Conservation (phyloP, 192 early-diverging fungal genomes). For the Coemansia biformis region DNA sequence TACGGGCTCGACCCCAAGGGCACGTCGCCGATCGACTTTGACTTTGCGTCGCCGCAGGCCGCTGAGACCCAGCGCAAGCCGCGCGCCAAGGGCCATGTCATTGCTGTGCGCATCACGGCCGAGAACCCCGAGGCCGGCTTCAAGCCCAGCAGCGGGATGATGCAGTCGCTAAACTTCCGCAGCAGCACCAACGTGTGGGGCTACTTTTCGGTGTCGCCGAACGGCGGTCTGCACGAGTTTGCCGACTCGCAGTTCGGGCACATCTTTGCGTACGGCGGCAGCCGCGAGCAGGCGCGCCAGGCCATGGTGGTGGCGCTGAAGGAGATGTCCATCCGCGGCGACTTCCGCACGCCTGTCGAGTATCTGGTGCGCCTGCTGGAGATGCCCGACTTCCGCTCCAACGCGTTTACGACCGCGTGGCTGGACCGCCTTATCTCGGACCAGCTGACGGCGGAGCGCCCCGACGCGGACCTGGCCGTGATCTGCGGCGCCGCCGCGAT, state of each 20-base stretch:
- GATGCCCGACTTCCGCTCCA: slow-evolving; percentile 80
- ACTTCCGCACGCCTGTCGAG: slow-evolving; percentile 97
- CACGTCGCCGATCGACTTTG: slow-evolving; percentile 89
- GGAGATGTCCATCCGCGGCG: slow-evolving; percentile 96
- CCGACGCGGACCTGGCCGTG: slow-evolving; percentile 83
- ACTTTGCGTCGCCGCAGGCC: slow-evolving; percentile 70
- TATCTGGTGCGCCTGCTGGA: slow-evolving; percentile 92
- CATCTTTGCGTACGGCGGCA: slow-evolving; percentile 95
- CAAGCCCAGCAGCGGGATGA: slow-evolving; percentile 94
- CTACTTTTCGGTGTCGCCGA: slow-evolving; percentile 94
- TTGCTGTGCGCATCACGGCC: slow-evolving; percentile 96
- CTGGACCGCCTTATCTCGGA: slow-evolving; percentile 86
- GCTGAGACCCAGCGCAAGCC: slow-evolving; percentile 86
- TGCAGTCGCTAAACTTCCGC: slow-evolving; percentile 96
- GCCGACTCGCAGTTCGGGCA: slow-evolving; percentile 99
- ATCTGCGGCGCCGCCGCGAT: slow-evolving; percentile 90
- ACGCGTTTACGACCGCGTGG: slow-evolving; percentile 92
- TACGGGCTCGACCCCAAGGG: slow-evolving; percentile 88
- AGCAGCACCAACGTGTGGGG: slow-evolving; percentile 97
- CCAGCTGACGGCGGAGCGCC: slow-evolving; percentile 84
- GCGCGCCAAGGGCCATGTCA: slow-evolving; percentile 92
- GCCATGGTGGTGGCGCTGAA: slow-evolving; percentile 97
- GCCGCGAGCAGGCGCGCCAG: slow-evolving; percentile 86
- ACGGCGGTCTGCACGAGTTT: slow-evolving; percentile 96
- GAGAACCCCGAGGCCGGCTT: slow-evolving; percentile 99